Evolutionary conservation across 208 protist genomes (phyloP), one percentile per base, ranked within the genome.

Genomic region (Trypanosoma grayi): DNA sequence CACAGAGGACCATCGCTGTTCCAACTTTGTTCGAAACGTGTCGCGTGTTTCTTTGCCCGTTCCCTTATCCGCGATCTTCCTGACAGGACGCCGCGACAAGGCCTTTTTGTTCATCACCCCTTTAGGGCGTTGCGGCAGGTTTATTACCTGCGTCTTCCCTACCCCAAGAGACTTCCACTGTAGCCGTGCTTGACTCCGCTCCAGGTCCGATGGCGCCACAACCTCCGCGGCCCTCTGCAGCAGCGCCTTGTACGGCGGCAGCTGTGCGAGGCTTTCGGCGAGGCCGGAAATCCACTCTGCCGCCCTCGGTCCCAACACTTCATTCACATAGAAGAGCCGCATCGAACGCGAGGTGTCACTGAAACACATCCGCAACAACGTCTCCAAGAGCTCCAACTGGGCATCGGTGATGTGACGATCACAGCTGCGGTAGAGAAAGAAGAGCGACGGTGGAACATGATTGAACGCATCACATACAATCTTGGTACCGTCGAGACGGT

Each of bases 291-390:
- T n/a, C 60, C 58, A 74, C 10, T 55, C 44, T 1, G 53, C 24
- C 13, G 54, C 45, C 14, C 8, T 11, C 5, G 55, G 54, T 0
- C 68, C 68, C 4, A 74, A 44, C 2, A 74, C 50, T 27, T 74
- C 68, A 34, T 39, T 41, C 8, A 74, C 5, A n/a, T 61, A 62
- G 60, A 74, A 74, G 1, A 68, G 25, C 14, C 55, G 41, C 1
- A 60, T 20, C 24, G 61, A 74, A 20, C 60, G 68, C 0, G 56
- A 34, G 18, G 13, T 24, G 10, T 36, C 44, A 2, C 25, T 50
- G 30, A 60, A 30, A 39, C 48, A 50, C 6, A 60, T 24, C n/a
- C 25, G 37, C 2, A 48, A 22, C 13, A 72, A 22, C 22, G n/a
- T 65, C 22, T 33, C 20, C 25, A 72, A 41, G 9, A 65, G 25